Evolutionary conservation across 768 basidiomycete species (phyloP).

Genomic region (Boletus sensibilis): DNA sequence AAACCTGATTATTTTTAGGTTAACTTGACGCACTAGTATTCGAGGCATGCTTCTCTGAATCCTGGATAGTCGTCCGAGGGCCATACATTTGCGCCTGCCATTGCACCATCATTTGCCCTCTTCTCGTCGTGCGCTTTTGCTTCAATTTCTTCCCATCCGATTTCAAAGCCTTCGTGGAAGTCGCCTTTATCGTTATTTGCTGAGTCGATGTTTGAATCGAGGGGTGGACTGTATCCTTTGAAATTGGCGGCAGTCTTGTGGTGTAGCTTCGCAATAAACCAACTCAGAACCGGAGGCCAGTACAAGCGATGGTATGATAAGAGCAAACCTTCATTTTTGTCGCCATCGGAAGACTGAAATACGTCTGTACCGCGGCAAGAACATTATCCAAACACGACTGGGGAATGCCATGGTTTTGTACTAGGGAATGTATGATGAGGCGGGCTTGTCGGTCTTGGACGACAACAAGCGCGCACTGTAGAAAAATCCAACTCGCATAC

Average conservation of each 20-base stretch:
- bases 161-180: conserved; percentile 87
- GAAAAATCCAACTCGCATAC: conserved; percentile 82
- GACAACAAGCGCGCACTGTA: conserved; percentile 49
- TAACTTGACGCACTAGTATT: conserved; percentile 58
- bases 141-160: conserved; percentile 65
- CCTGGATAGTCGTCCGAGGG: conserved; percentile 57
- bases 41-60: conserved; percentile 57
- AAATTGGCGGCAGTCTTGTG: conserved; percentile 67
- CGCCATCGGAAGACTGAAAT: conserved; percentile 64
- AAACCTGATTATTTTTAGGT: conserved; percentile 13
- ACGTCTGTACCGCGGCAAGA: conserved; percentile 50
- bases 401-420: conserved; percentile 74
- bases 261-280: conserved; percentile 49
- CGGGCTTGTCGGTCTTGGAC: background rate
- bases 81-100: conserved; percentile 80
- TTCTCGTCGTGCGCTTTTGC: conserved; percentile 26
- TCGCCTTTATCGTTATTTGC: conserved; percentile 68
- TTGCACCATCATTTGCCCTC: conserved; percentile 46
- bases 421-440: conserved; percentile 37
- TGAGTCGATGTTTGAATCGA: conserved; percentile 74
- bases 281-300: background rate
- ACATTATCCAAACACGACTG: conserved; percentile 46
- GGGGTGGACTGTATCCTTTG: conserved; percentile 70
- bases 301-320: background rate
- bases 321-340: conserved; percentile 61